Base-by-base conservation (phyloP, 345 rosid genomes). In the Combretum micranthum region DNA sequence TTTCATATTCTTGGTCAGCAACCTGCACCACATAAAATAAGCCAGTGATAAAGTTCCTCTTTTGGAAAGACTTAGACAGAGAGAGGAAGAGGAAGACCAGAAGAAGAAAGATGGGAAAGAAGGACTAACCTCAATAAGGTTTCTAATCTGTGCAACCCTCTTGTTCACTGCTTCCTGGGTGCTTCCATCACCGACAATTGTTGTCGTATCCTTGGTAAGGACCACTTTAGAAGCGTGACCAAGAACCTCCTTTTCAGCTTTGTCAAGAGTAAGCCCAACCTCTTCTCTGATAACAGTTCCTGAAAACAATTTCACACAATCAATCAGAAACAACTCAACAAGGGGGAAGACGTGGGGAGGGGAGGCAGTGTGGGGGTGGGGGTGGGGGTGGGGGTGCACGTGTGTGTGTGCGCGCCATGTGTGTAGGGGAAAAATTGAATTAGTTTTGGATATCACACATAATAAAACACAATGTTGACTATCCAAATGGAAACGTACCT, bases 131-230 rank as follows among this genome's bases (percentile, higher is more conserved):
- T 87, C 97, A 64, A 90, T 87, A 42, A 94, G 95, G 71, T 81
- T 94, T 71, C 64, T 87, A 60, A 94, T 94, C 65, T 90, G 99
- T 14, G 79, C 81, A 67, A 94, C 97, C 71, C 96, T 82, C 79
- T 83, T 94, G 74, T 61, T 83, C 61, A 89, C 99, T 52, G 73
- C 96, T 52, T 90, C 97, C 69, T 94, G 97, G 57, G 96, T 87
- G 83, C 86, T 94, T 32, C 99, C 99, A 74, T 94, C 99, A 57
- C 96, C 97, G 16, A 94, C 96, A 42, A 94, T 85, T 53, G 96
- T 90, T 3, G 95, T 79, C 3, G 78, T 72, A 69, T 94, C 99
- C 80, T 94, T 94, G 13, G 97, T 93, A 59, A 89, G 96, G 47
- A 87, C 99, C 15, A 89, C 96, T 73, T 93, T 93, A 25, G 97